Conservation (phyloP, 2,329 filamentous ascomycete genomes). For the Talaromyces verruculosus region DNA sequence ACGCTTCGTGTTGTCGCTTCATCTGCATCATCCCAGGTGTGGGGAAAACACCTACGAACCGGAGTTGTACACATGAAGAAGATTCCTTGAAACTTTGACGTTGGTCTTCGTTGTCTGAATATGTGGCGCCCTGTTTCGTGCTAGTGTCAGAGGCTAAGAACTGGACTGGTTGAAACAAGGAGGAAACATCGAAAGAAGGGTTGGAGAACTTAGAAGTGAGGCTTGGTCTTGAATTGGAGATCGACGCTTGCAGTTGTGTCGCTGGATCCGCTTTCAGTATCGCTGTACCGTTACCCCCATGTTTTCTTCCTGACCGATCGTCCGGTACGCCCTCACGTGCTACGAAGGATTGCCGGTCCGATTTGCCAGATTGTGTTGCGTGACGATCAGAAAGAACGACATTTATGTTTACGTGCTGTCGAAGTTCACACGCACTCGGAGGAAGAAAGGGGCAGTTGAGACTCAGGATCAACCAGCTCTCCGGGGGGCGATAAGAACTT, state of each 20-base stretch:
- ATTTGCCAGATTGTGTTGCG: neutral
- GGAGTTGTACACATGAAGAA: conserved; percentile 7
- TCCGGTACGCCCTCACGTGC: conserved; percentile 11
- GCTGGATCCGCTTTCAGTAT: conserved; percentile 19
- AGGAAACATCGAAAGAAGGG: conserved; percentile 4
- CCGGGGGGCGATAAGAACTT: neutral
- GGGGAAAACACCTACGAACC: neutral
- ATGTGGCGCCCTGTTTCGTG: conserved; percentile 10
- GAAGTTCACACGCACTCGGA: neutral
- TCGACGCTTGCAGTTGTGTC: conserved; percentile 20
- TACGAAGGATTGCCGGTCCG: neutral
- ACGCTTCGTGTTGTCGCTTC: neutral
- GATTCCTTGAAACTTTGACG: neutral
- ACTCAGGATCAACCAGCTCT: neutral
- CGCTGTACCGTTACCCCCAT: neutral
- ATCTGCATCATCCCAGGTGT: neutral
- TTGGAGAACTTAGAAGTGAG: conserved; percentile 15
- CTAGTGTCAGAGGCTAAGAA: neutral
- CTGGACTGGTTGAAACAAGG: conserved; percentile 1
- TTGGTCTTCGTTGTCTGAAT: conserved; percentile 3
- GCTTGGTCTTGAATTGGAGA: conserved; percentile 18
- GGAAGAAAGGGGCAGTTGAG: neutral
- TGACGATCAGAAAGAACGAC: neutral
- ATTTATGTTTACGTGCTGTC: neutral
- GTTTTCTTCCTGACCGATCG: conserved; percentile 7